Conservation (phyloP, 176 grass and related monocot species). For the Oryza punctata region DNA sequence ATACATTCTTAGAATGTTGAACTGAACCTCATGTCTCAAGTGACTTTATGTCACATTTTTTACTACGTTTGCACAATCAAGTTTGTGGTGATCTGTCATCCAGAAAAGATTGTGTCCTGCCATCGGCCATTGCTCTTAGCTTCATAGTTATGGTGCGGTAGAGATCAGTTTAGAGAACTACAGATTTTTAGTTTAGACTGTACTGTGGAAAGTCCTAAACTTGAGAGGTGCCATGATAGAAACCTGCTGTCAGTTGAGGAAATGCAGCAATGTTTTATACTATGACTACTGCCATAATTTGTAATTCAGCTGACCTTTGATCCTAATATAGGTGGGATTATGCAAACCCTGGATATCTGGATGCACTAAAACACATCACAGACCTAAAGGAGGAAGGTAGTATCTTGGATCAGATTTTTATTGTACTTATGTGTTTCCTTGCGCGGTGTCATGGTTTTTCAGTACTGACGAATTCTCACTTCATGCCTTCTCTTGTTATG, state of each 20-base stretch:
- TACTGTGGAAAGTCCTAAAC: not conserved
- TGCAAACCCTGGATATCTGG: conserved; percentile 88
- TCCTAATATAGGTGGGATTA: conserved; percentile 89
- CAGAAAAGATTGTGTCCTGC: not conserved
- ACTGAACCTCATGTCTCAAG: not conserved
- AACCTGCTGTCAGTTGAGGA: not conserved
- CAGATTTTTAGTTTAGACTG: not conserved
- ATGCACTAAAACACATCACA: conserved; percentile 87
- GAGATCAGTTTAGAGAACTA: not conserved
- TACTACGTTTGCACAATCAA: not conserved
- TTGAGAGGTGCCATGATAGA: not conserved
- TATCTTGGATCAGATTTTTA: not conserved
- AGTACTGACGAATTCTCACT: not conserved
- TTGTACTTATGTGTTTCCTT: not conserved
- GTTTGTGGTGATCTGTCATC: not conserved
- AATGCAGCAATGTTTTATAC: not conserved
- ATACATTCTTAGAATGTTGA: not conserved
- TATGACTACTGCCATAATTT: not conserved
- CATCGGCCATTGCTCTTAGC: not conserved
- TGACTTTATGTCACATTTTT: not conserved
- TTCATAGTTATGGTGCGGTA: conserved; percentile 1
- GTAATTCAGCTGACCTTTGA: not conserved
- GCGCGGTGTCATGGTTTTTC: not conserved
- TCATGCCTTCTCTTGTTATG: conserved; percentile 18
- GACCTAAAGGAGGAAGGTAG: conserved; percentile 95